Conservation (phyloP, 441 rosid genomes). For the Pelargonium myrrhifolium region DNA sequence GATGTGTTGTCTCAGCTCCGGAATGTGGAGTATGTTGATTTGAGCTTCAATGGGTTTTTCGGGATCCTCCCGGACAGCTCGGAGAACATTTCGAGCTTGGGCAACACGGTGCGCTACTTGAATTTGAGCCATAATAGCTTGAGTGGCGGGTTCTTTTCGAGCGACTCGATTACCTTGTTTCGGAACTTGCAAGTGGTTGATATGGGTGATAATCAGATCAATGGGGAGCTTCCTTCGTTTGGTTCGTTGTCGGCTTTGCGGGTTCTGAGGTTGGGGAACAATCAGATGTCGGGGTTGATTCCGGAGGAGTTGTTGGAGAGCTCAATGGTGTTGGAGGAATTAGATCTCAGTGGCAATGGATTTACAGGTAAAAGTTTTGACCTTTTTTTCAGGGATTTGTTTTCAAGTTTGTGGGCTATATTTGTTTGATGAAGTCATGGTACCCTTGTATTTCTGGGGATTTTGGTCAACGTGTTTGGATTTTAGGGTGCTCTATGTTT, state of each 20-base stretch:
- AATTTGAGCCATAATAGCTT: conserved; percentile 62
- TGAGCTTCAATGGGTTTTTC: conserved; percentile 58
- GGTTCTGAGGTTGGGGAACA: conserved; percentile 53
- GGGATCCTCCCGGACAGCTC: conserved; percentile 43
- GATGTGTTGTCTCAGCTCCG: conserved; percentile 46
- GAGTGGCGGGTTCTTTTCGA: conserved; percentile 46
- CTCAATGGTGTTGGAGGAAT: conserved; percentile 43
- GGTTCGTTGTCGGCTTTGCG: conserved; percentile 41
- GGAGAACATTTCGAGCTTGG: conserved; percentile 60
- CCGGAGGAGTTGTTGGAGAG: conserved; percentile 61
- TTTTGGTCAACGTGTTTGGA: neutral
- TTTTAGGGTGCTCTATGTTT: neutral
- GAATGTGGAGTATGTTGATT: conserved; percentile 74
- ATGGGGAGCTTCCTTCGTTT: conserved; percentile 59
- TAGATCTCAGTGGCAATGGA: conserved; percentile 86
- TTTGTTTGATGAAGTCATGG: conserved; percentile 1
- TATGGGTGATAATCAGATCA: conserved; percentile 45
- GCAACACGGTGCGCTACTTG: conserved; percentile 51
- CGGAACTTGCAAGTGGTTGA: conserved; percentile 64
- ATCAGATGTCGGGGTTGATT: conserved; percentile 50
- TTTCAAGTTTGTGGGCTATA: neutral
- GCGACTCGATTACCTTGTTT: conserved; percentile 47
- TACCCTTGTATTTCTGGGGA: neutral
- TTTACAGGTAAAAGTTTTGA: conserved; percentile 56
- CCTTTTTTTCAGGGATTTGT: conserved; percentile 4